Evolutionary conservation across 106 monocot species (phyloP).

Genomic region (Gastrodia elata): DNA sequence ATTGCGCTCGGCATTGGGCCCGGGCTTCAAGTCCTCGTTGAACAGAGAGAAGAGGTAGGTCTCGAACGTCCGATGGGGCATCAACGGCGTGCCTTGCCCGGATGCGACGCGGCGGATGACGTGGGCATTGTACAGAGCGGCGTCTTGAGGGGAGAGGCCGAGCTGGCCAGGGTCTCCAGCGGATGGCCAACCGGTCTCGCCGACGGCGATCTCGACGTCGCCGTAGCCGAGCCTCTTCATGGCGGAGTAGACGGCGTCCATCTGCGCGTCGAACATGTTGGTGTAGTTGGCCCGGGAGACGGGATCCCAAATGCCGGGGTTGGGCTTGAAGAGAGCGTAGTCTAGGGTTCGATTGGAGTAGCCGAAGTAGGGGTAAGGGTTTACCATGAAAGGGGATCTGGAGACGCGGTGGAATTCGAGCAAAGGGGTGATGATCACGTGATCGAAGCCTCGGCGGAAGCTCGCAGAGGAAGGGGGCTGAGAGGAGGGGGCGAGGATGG

Average conservation of each 20-base stretch:
- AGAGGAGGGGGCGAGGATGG: slow-evolving; percentile 51
- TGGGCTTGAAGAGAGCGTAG: slow-evolving; percentile 57
- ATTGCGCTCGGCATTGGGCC: slow-evolving; percentile 56
- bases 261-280: slow-evolving; percentile 78
- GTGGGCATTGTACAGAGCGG: slow-evolving; percentile 45
- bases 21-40: slow-evolving; percentile 73
- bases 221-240: slow-evolving; percentile 40
- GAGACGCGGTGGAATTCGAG: slow-evolving; percentile 62
- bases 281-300: slow-evolving; percentile 44
- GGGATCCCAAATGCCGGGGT: slow-evolving; percentile 35
- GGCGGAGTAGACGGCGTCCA: slow-evolving; percentile 68
- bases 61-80: slow-evolving; percentile 64
- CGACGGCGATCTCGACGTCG: slow-evolving; percentile 55
- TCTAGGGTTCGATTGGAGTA: slow-evolving; percentile 46
- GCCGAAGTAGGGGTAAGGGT: slow-evolving; percentile 82
- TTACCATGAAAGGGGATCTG: slow-evolving; percentile 76
- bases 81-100: slow-evolving; percentile 63
- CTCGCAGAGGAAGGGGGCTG: slow-evolving; percentile 62
- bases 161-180: slow-evolving; percentile 39
- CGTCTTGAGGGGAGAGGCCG: slow-evolving; percentile 27
- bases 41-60: slow-evolving; percentile 63
- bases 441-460: slow-evolving; percentile 65
- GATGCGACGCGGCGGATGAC: slow-evolving; percentile 35
- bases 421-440: slow-evolving; percentile 59
- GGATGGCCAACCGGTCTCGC: slow-evolving; percentile 78